Evolutionary conservation across 176 grass and related monocot species (phyloP).

Genomic region (Aegilops bicornis): DNA sequence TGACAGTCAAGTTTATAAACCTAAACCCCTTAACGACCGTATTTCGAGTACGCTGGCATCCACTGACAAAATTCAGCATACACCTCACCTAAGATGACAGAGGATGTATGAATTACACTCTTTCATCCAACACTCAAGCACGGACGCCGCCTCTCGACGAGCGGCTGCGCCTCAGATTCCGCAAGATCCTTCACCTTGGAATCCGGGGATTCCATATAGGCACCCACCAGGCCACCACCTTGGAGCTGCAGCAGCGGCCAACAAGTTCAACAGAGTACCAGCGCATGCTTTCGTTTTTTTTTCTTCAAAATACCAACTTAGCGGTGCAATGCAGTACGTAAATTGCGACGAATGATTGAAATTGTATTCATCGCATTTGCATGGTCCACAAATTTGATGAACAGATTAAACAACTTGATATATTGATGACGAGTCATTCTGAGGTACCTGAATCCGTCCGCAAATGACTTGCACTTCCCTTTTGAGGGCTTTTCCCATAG

Average conservation of each 20-base stretch:
- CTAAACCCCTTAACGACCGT: no score
- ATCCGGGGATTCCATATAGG: conserved; percentile 75
- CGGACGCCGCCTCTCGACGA: conserved; percentile 34
- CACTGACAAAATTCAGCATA: no score
- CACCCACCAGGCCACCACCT: conserved; percentile 44
- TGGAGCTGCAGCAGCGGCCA: conserved; percentile 50
- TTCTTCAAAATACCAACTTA: no score
- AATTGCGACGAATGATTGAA: not conserved
- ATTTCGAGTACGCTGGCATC: no score
- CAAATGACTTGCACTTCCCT: conserved; percentile 68
- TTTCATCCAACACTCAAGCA: no score
- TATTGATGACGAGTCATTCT: not conserved
- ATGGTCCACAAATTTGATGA: not conserved
- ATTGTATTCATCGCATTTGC: not conserved
- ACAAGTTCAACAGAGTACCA: not conserved
- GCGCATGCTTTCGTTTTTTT: no score
- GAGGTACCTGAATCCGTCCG: conserved; percentile 73
- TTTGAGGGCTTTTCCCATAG: conserved; percentile 63
- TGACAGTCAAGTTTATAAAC: no score
- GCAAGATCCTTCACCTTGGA: conserved; percentile 49
- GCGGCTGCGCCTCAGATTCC: conserved; percentile 57
- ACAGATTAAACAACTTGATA: not conserved
- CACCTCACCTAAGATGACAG: no score
- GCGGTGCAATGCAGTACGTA: not conserved
- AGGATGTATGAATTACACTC: no score